Evolutionary conservation across 176 grass and related monocot species (phyloP), one percentile per base, ranked within the genome.

Genomic region (Alloteropsis semialata): DNA sequence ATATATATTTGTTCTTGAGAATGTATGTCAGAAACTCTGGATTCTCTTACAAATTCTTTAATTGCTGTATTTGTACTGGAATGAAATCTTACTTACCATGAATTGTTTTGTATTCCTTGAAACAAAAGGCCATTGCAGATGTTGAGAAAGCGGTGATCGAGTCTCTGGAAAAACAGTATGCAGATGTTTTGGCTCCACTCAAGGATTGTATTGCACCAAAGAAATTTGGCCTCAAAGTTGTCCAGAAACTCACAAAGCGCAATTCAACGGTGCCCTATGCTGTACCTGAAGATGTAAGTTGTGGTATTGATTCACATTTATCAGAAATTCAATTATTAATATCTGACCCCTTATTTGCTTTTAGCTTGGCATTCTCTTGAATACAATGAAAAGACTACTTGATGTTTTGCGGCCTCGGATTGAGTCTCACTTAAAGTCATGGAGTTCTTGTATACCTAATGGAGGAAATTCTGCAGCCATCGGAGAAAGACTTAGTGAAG

Each of bases 121-220:
- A 81, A 85, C 87, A 44, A 90, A 84, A 99, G 96, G 96, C 96
- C 43, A 96, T 99, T 92, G 96, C 91, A 81, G 96, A 99, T 96
- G 81, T 99, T 81, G 93, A 99, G 89, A 99, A 99, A 76, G 93
- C 96, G 43, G 85, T 92, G 45, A 82, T 96, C 16, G 87, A 94
- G 55, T 82, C 96, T 70, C 78, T 99, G 39, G 93, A 99, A 81
- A 96, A 87, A 53, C 96, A 99, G 68, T 99, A 99, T 78, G 91
- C 69, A 37, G 96, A 96, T 88, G 89, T 94, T 67, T 78, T 99
- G 87, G 89, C 91, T 66, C 96, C 96, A 54, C 64, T 99, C 21
- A 99, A 96, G 82, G 96, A 99, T 56, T 90, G 83, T 76, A 90
- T 99, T 62, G 72, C 89, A 19, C 96, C 96, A 12, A 99, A 96